Conservation (phyloP, 2,329 filamentous ascomycete genomes). For the Hysterium pulicare region DNA sequence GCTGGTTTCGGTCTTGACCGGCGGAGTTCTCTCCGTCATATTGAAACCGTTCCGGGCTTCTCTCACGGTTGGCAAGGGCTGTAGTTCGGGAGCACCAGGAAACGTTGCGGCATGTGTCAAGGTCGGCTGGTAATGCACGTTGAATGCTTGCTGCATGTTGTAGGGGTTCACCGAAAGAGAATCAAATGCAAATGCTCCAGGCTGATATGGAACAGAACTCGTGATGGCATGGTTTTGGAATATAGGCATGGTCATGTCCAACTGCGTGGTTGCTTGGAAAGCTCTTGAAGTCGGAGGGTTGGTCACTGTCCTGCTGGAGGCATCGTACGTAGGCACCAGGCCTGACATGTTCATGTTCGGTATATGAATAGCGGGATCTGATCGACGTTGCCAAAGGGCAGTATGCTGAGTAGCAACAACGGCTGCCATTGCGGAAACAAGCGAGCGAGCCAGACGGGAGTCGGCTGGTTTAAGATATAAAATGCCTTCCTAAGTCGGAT, state of each 20-base stretch:
- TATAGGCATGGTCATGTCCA: constrained; percentile 36
- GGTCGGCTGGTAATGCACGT: constrained; percentile 23
- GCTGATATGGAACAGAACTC: constrained; percentile 33
- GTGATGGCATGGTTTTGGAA: constrained; percentile 27
- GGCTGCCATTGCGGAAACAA: constrained; percentile 32
- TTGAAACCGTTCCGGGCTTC: constrained; percentile 26
- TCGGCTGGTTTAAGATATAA: constrained; percentile 18
- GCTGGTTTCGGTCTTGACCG: constrained; percentile 43
- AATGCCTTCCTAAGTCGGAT: constrained; percentile 15
- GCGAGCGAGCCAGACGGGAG: constrained; percentile 16
- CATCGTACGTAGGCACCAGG: constrained; percentile 29
- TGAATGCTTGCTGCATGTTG: constrained; percentile 34
- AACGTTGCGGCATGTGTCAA: constrained; percentile 28
- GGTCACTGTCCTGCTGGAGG: constrained; percentile 20
- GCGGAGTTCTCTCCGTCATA: constrained; percentile 23
- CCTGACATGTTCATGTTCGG: constrained; percentile 28
- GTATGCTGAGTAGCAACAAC: constrained; percentile 36
- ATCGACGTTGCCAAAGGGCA: constrained; percentile 33
- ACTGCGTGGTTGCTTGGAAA: constrained; percentile 29
- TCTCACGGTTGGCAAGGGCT: constrained; percentile 24
- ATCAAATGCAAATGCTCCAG: constrained; percentile 35
- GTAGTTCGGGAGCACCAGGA: constrained; percentile 16
- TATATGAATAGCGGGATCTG: constrained; percentile 26
- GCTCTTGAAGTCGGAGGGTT: constrained; percentile 23
- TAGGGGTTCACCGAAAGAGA: constrained; percentile 32